Evolutionary conservation across 768 basidiomycete species (phyloP), one percentile per base, ranked within the genome.

Genomic region (Leccinum longicurvipes): DNA sequence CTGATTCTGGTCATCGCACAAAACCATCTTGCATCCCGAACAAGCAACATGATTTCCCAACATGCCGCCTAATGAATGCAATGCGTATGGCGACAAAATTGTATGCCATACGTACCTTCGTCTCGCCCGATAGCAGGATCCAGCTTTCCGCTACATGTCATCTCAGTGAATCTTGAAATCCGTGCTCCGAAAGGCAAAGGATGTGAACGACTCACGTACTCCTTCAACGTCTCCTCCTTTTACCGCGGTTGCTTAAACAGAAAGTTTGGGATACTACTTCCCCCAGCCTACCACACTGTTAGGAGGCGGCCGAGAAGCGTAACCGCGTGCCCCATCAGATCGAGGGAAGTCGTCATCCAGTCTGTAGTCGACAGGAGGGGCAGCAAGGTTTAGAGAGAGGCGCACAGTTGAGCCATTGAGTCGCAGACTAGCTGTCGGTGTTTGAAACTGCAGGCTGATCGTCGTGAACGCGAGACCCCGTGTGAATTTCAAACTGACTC

Each of bases 61-160:
- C n/a, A n/a, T n/a, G n/a, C n/a, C 2, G 10, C 19, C 39, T 41
- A 11, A 29, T 59, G 28, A 58, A 47, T 12, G 47, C 42, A 5
- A 39, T 15, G 6, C 14, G 23, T 29, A 15, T 25, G 3, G 6
- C 4, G 46, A 59, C 15, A 34, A 19, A 39, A 12, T 45, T 21
- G 39, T 39, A 31, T 25, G 25, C 2, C 6, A 29, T 19, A 53
- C 63, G 23, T 59, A 80, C 89, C 90, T 74, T 93, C 90, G 57
- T 93, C 91, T 65, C 91, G 75, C 3, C 93, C 93, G 69, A 97
- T 97, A 6, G 84, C 86, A 1, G 93, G 93, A 69, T 97, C 93
- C 3, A 96, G 76, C 67, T 94, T 93, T 27, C 94, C 93, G 31
- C 86, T 76, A 60, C 77, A 82, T 2, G 93, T 93, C 63, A 93